phyloP scores from a whole-genome alignment of 495 filamentous ascomycete genomes.

The Penicillium longicatenatum region DNA sequence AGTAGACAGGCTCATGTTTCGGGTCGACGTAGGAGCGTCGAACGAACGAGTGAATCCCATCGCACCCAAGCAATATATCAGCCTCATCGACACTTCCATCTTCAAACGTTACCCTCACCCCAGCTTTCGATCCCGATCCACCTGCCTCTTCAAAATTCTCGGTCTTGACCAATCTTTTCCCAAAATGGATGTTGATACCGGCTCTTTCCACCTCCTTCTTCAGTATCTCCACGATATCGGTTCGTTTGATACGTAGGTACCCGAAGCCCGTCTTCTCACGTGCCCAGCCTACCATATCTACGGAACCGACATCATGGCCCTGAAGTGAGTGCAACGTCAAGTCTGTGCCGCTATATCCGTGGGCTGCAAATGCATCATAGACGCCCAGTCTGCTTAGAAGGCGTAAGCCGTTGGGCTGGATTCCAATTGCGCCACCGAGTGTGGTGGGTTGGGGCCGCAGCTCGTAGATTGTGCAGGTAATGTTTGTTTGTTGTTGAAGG shows the following conservation, averaged over 20 bases:
- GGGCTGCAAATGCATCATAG: conserved; percentile 28
- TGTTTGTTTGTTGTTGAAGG: conserved; percentile 30
- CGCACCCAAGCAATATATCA: conserved; percentile 57
- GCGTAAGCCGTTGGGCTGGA: conserved; percentile 51
- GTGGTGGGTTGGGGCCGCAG: conserved; percentile 35
- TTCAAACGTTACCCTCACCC: conserved; percentile 28
- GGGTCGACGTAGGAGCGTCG: conserved; percentile 31
- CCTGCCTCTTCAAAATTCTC: background rate
- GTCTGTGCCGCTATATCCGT: conserved; percentile 26
- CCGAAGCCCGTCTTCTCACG: conserved; percentile 30
- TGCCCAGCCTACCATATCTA: conserved; percentile 22
- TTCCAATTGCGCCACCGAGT: conserved; percentile 49
- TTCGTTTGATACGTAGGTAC: conserved; percentile 38
- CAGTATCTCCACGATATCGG: conserved; percentile 32
- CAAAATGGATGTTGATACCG: conserved; percentile 26
- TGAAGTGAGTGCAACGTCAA: conserved; percentile 34
- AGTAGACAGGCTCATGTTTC: conserved; percentile 30
- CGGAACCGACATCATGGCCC: conserved; percentile 25
- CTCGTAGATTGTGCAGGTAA: conserved; percentile 34
- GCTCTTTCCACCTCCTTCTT: conserved; percentile 21
- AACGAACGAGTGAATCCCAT: conserved; percentile 55
- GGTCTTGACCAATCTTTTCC: conserved; percentile 21
- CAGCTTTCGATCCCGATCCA: conserved; percentile 7
- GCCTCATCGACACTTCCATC: conserved; percentile 37
- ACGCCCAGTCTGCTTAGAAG: conserved; percentile 43